phyloP scores from a whole-genome alignment of 768 basidiomycete species.

The Phlegmacium glaucopus region DNA sequence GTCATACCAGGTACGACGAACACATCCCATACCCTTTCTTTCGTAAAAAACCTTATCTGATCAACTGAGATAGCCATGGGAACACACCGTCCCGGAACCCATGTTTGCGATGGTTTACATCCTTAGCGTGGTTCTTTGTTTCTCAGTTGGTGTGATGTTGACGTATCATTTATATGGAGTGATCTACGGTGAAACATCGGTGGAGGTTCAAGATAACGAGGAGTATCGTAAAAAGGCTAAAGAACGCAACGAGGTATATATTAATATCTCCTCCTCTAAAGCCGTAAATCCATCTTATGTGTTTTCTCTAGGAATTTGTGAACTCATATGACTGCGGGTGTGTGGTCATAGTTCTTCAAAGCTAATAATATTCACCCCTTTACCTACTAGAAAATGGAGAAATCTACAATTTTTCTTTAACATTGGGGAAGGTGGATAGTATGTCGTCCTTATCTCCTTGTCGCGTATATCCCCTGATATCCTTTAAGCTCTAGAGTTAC shows the following conservation, averaged over 20 bases:
- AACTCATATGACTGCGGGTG: constrained; percentile 93
- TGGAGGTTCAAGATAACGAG: constrained; percentile 86
- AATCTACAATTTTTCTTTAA: constrained; percentile 91
- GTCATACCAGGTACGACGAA: constrained; percentile 38
- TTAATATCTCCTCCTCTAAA: background rate
- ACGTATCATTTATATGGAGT: constrained; percentile 73
- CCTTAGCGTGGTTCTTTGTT: constrained; percentile 67
- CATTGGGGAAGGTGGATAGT: constrained; percentile 78
- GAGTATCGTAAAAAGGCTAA: constrained; percentile 71
- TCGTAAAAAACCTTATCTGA: background rate
- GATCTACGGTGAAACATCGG: constrained; percentile 75
- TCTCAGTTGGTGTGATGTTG: constrained; percentile 73
- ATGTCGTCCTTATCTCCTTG: constrained; percentile 29
- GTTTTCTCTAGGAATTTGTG: constrained; percentile 56
- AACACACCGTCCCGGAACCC: constrained; percentile 60
- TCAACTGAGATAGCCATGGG: constrained; percentile 39
- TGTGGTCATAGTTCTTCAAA: constrained; percentile 11
- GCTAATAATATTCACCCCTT: background rate
- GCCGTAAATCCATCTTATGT: background rate
- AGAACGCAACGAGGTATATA: constrained; percentile 62
- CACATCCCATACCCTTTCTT: background rate
- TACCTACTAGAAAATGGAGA: constrained; percentile 37
- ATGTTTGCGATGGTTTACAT: constrained; percentile 75
- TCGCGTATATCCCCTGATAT: background rate
- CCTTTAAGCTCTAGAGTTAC: constrained; percentile 64